Evolutionary conservation across 441 rosid species (phyloP).

Genomic region (Capsella rubella): DNA sequence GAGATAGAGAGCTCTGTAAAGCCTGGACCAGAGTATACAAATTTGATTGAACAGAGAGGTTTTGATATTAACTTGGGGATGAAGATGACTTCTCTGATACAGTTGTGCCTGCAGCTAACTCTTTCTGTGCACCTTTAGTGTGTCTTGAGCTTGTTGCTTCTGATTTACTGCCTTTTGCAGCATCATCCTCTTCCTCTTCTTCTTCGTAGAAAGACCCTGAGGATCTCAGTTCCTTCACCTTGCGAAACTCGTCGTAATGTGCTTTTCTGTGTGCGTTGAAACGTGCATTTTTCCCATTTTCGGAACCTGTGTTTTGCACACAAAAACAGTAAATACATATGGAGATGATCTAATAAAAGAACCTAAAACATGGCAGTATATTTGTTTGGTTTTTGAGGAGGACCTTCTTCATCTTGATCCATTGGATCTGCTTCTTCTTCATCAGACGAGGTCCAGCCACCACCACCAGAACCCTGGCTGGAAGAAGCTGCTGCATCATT

Average conservation of each 20-base stretch:
- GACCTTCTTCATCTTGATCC: constrained; percentile 80
- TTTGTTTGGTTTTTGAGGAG: constrained; percentile 22
- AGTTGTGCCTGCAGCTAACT: constrained; percentile 43
- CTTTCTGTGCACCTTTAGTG: constrained; percentile 54
- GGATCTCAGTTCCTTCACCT: constrained; percentile 77
- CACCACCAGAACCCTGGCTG: constrained; percentile 51
- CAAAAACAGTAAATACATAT: neutral
- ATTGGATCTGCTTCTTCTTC: constrained; percentile 83
- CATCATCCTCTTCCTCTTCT: constrained; percentile 59
- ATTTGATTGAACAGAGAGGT: constrained; percentile 22
- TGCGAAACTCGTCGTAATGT: constrained; percentile 90
- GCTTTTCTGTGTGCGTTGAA: constrained; percentile 85
- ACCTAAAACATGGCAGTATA: neutral
- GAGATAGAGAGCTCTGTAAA: constrained; percentile 17
- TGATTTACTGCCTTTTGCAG: constrained; percentile 45
- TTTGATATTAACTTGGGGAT: constrained; percentile 20
- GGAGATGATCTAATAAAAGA: constrained; percentile 7
- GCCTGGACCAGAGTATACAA: constrained; percentile 28
- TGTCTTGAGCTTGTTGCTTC: constrained; percentile 48
- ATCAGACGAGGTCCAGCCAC: constrained; percentile 88
- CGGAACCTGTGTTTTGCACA: constrained; percentile 51
- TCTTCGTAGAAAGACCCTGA: constrained; percentile 72
- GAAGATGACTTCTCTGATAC: constrained; percentile 41
- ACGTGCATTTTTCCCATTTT: constrained; percentile 49
- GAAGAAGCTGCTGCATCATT: constrained; percentile 73